Percentiles rank a stretch among this genome's conserved stretches.
Conservation (phyloP, 192 early-diverging fungal genomes). For the Coemansia sp. region DNA sequence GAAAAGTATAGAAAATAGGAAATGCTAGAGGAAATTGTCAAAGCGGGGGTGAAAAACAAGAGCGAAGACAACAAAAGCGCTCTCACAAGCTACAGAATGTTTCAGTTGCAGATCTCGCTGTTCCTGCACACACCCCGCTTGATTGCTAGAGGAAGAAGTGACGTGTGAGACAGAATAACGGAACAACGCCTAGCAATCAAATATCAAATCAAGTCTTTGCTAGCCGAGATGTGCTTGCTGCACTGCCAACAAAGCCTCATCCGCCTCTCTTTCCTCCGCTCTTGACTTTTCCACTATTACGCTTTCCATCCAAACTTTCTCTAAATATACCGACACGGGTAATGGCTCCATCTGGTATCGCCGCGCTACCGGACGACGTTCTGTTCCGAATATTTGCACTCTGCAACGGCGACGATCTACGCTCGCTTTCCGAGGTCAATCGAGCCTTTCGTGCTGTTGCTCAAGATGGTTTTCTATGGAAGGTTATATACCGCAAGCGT, state of each 20-base stretch:
- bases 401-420: conserved; percentile 46
- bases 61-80: neutral
- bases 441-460: conserved; percentile 16
- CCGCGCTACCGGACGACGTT: conserved; percentile 31
- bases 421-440: conserved; percentile 19
- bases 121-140: too few relatives aligned
- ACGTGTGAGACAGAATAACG: too few relatives aligned
- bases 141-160: too few relatives aligned
- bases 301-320: neutral
- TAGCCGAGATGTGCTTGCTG: too few relatives aligned
- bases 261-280: conserved; percentile 8
- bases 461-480: conserved; percentile 40
- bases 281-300: neutral
- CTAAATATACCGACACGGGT: neutral
- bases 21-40: neutral
- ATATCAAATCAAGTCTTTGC: too few relatives aligned
- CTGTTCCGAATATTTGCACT: conserved; percentile 26
- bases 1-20: neutral
- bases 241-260: too few relatives aligned
- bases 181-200: too few relatives aligned
- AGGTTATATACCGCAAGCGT: conserved; percentile 20
- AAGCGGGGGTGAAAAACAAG: neutral
- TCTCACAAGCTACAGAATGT: neutral
- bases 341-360: neutral
- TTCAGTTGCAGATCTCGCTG: neutral